A percentile compares a stretch with the other conserved stretches of the same genome.
Conservation (phyloP, 2,329 filamentous ascomycete species). For the Epichloe elymi region DNA sequence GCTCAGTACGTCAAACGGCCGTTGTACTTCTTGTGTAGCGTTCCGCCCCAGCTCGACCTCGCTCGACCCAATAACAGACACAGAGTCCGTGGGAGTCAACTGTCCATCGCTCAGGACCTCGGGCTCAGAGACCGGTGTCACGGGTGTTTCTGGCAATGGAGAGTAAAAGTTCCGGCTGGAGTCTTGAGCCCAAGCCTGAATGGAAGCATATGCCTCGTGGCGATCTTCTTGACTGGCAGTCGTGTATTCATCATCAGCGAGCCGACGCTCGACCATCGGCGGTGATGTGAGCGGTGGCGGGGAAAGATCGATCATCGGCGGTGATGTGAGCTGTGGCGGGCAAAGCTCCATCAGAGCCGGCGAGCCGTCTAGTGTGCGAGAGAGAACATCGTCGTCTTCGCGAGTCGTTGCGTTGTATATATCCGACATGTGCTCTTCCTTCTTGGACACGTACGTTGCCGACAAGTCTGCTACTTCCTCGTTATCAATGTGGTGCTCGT, state of each 20-base stretch:
- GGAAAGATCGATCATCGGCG: conserved; percentile 17
- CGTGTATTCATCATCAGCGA: conserved; percentile 34
- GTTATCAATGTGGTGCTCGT: conserved; percentile 39
- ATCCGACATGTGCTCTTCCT: conserved; percentile 36
- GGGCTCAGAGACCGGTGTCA: conserved; percentile 35
- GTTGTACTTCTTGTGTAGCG: conserved; percentile 26
- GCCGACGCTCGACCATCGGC: conserved; percentile 23
- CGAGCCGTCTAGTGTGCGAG: conserved; percentile 13
- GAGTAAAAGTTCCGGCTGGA: conserved; percentile 45
- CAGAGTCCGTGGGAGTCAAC: conserved; percentile 46
- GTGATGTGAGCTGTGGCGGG: conserved; percentile 8
- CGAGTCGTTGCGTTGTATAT: conserved; percentile 46
- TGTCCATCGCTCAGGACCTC: conserved; percentile 39
- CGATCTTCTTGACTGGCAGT: conserved; percentile 35
- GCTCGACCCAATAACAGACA: conserved; percentile 38
- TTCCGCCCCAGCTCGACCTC: conserved; percentile 31
- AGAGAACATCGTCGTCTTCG: conserved; percentile 15
- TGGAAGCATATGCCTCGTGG: conserved; percentile 41
- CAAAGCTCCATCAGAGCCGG: conserved; percentile 22
- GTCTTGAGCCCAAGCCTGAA: conserved; percentile 51
- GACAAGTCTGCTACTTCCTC: conserved; percentile 30
- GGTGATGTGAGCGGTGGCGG: conserved; percentile 9
- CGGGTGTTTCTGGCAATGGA: conserved; percentile 40
- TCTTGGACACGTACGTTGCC: conserved; percentile 28
- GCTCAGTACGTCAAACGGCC: conserved; percentile 42